Base-by-base conservation (phyloP, 805 yeast genomes). In the Hyphopichia homilentoma region DNA sequence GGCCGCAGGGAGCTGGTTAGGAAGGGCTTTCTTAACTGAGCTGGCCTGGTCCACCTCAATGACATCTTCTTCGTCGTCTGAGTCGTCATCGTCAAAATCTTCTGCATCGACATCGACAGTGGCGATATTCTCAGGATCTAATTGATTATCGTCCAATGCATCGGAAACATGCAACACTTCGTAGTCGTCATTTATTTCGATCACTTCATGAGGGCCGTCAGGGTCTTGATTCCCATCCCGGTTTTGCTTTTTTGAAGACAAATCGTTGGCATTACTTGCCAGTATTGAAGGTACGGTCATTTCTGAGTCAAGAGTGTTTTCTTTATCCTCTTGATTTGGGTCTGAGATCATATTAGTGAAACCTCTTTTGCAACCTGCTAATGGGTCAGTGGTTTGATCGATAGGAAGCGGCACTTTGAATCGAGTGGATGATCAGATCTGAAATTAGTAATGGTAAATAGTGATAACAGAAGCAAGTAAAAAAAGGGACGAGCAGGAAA, bases 1-100 rank as follows among this genome's bases (percentile, higher is more conserved):
- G 7, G 72, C 70, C 5, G 44, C 34, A 4, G 61, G 61, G 18
- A 19, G 18, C 16, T 12, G 34, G n/a, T 21, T 20, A 14, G 19
- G 29, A 21, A 17, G 23, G 9, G 21, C 13, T 7, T 22, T 22
- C 16, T 25, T n/a, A 8, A 7, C 4, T 13, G 35, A 12, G 16
- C 19, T 32, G 4, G 27, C 18, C n/a, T 29, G 20, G 15, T 30
- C 38, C n/a, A 25, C 25, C 19, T 17, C 21, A 6, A 19, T 27
- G 11, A 23, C 33, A 13, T 32, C 16, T 14, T 32, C 28, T 16
- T 25, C 26, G 23, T 36, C 32, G 11, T 25, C 19, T 22, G 37
- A 25, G 15, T 44, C 46, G 15, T 17, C 36, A 5, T 28, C 45
- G n/a, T 33, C 46, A 14, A 31, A 42, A 14, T 34, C 38, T 13